These are phyloP conservation scores for Coccomyxa sp. DNA, from an alignment of 139 green algal genomes.

Conservation along the genomic window DNA sequence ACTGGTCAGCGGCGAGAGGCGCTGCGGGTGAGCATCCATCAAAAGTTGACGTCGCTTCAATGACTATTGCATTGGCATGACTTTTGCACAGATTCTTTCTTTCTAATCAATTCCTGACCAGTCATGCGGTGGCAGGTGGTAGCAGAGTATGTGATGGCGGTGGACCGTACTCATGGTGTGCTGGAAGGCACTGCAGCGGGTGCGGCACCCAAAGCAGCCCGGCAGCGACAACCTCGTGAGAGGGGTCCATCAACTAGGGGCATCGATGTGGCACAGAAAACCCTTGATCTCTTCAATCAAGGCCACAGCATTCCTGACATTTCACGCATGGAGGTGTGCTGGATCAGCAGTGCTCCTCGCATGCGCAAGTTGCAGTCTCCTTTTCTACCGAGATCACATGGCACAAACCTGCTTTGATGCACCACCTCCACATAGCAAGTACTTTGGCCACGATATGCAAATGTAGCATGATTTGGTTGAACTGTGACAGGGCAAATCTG, in stretches of 20 bases:
- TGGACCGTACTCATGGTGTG: not conserved
- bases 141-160: not conserved
- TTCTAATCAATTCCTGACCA: not conserved
- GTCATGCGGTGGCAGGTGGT: not conserved
- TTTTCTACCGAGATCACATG: too few relatives aligned
- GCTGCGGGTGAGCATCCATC: not conserved
- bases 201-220: not conserved
- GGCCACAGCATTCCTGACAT: not conserved
- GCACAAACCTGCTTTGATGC: not conserved
- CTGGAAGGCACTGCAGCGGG: not conserved
- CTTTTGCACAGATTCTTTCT: not conserved
- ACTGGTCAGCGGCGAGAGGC: not conserved
- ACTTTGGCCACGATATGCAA: not conserved
- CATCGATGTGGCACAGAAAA: not conserved
- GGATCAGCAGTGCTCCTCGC: not conserved
- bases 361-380: not conserved
- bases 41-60: not conserved
- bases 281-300: not conserved
- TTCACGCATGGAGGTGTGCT: not conserved
- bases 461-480: not conserved
- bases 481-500: not conserved
- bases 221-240: not conserved
- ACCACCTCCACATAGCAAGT: not conserved
- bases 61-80: not conserved
- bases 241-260: not conserved